phyloP scores from a whole-genome alignment of 768 basidiomycete genomes.

The Paxillus involutus region DNA sequence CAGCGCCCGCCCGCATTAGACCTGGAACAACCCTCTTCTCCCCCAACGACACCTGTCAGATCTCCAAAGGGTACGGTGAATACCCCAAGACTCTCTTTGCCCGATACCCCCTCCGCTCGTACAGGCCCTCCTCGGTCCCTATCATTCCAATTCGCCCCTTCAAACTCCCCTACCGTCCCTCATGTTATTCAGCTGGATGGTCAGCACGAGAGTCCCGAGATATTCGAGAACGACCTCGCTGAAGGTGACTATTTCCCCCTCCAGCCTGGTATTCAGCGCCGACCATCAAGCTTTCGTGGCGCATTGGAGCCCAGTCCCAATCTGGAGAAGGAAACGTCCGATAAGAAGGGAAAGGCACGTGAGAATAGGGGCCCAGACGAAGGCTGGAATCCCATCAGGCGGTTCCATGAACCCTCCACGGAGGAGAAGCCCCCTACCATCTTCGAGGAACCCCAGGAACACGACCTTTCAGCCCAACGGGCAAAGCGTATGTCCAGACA shows the following conservation, averaged over 20 bases:
- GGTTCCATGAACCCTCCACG: conserved; percentile 53
- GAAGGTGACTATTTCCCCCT: conserved; percentile 36
- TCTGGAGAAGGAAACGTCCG: conserved; percentile 38
- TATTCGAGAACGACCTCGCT: conserved; percentile 32
- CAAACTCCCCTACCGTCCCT: conserved; percentile 38
- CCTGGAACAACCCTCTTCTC: conserved; percentile 11
- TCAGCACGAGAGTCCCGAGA: conserved; percentile 25
- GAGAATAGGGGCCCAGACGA: conserved; percentile 50
- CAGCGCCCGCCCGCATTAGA: conserved; percentile 12
- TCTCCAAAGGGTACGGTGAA: not conserved
- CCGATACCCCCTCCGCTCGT: conserved; percentile 56
- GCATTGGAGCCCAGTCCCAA: conserved; percentile 47
- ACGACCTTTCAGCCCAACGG: conserved; percentile 21
- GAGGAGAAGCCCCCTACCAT: conserved; percentile 43
- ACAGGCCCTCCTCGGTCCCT: conserved; percentile 77
- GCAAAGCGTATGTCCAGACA: conserved; percentile 20
- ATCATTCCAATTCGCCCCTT: conserved; percentile 60
- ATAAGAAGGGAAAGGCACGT: conserved; percentile 56
- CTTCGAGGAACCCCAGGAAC: conserved; percentile 27
- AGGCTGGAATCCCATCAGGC: conserved; percentile 52
- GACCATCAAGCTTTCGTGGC: conserved; percentile 57
- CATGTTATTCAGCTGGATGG: conserved; percentile 24
- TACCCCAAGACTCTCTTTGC: conserved; percentile 8
- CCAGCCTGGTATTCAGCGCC: conserved; percentile 15
- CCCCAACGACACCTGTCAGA: conserved; percentile 5